These are phyloP conservation scores for Alternaria triticimaculans DNA, from an alignment of 2,329 filamentous ascomycete species.

Conservation along the genomic window DNA sequence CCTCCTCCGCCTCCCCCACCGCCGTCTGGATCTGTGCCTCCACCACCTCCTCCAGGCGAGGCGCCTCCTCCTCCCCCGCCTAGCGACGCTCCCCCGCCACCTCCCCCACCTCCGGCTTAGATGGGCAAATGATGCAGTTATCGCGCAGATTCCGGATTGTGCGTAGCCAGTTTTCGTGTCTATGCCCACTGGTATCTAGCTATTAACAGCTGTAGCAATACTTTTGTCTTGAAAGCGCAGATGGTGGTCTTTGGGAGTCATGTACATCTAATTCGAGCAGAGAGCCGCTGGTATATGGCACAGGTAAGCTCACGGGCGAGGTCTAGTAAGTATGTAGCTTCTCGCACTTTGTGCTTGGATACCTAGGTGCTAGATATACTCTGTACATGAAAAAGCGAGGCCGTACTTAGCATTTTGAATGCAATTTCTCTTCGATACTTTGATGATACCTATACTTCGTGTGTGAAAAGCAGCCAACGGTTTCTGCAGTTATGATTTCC, in stretches of 20 bases:
- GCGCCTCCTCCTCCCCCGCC: conserved; percentile 61
- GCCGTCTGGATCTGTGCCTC: conserved; percentile 64
- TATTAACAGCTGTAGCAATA: conserved; percentile 1
- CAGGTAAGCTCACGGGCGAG: conserved; percentile 13
- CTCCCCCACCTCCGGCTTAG: conserved; percentile 39
- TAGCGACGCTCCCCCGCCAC: conserved; percentile 64
- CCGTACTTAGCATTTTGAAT: not conserved
- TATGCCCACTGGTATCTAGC: not conserved
- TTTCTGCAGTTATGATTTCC: too few species aligned
- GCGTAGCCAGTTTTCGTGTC: not conserved
- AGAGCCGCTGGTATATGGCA: conserved; percentile 5
- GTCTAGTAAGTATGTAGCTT: conserved; percentile 3
- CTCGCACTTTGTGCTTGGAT: not conserved
- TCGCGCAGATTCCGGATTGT: conserved; percentile 1
- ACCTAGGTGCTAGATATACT: not conserved
- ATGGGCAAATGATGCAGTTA: not conserved
- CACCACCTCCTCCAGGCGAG: conserved; percentile 66
- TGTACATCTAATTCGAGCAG: conserved; percentile 8
- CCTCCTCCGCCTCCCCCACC: conserved; percentile 70
- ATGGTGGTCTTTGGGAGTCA: not conserved
- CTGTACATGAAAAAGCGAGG: not conserved
- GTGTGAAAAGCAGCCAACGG: not conserved
- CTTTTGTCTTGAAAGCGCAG: not conserved
- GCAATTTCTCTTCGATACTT: not conserved
- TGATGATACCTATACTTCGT: not conserved